These are phyloP conservation scores for Conticribra guillardii DNA, from an alignment of 108 stramenopile species.

Conservation along the genomic window DNA sequence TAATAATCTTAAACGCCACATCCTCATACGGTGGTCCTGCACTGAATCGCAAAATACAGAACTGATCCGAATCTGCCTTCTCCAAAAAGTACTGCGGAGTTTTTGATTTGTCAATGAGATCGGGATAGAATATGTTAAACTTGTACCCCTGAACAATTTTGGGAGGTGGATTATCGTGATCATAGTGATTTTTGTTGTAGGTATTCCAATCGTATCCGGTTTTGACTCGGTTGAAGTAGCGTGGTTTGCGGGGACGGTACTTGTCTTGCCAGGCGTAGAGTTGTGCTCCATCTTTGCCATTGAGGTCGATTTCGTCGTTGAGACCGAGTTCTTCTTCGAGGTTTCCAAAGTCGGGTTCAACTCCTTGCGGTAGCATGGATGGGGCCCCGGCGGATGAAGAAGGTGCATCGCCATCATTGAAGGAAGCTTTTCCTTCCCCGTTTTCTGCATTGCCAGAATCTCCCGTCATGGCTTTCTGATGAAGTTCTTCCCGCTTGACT, in stretches of 20 bases:
- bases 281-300: constrained; percentile 10
- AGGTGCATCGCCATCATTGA: background rate
- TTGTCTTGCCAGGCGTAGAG: constrained; percentile 91
- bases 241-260: constrained; percentile 96
- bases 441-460: constrained; percentile 31
- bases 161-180: constrained; percentile 99
- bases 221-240: constrained; percentile 98
- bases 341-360: constrained; percentile 83
- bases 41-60: constrained; percentile 96
- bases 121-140: constrained; percentile 99
- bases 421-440: constrained; percentile 29
- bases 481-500: constrained; percentile 69
- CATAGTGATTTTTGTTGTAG: constrained; percentile 99
- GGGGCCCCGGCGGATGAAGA: constrained; percentile 44
- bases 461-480: constrained; percentile 41
- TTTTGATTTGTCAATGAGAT: constrained; percentile 95
- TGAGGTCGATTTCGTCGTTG: constrained; percentile 68
- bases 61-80: constrained; percentile 88
- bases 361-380: constrained; percentile 56
- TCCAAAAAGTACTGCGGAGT: constrained; percentile 95
- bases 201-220: constrained; percentile 99
- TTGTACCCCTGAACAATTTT: constrained; percentile 99
- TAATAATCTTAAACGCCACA: constrained; percentile 99
- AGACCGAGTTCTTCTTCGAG: constrained; percentile 88
- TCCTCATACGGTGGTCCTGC: constrained; percentile 99